Base-by-base conservation (phyloP, 2,329 filamentous ascomycete species). In the Exophiala oligosperma region DNA sequence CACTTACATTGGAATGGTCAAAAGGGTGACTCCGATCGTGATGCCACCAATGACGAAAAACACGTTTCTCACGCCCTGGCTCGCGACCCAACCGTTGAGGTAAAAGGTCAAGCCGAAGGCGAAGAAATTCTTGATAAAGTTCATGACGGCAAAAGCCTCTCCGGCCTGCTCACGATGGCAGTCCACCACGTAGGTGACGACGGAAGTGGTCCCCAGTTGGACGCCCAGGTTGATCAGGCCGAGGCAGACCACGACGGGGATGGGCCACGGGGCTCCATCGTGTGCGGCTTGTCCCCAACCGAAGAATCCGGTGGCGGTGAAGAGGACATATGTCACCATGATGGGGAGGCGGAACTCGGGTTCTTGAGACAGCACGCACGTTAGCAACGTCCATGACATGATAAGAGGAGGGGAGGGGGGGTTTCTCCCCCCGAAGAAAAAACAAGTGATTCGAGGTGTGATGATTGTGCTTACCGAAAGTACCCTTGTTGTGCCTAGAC, bases 271-370 rank as follows among this genome's bases (percentile, higher is more conserved):
- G 38, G 69, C 64, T 43, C 69, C 65, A 1, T 55, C 62, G 28
- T 64, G 57, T 11, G 69, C 63, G 2, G 69, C 67, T 62, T 72
- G 67, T 65, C 72, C 69, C 67, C 66, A 69, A 69, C 43, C 71
- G 56, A 74, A 74, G 67, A 76, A 74, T 38, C 73, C 73, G 0
- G 68, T 69, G 17, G 68, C 71, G 0, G 72, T 74, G 49, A 74
- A 72, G 46, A 71, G 47, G 7, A 74, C 62, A 52, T 72, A 71
- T 7, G 68, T 68, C 0, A 67, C 53, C 68, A 74, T 72, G 59
- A 75, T 68, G 2, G 73, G 73, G 4, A 74, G 67, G 35, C 73
- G 72, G 64, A 76, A 75, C 54, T 76, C 73, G 3, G 73, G 73
- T 56, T 76, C 73, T 55, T 23, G 26, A 12, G 11, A 12, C 17